Evolutionary conservation across 2,329 filamentous ascomycete species (phyloP).

Genomic region (Phoma herbarum): DNA sequence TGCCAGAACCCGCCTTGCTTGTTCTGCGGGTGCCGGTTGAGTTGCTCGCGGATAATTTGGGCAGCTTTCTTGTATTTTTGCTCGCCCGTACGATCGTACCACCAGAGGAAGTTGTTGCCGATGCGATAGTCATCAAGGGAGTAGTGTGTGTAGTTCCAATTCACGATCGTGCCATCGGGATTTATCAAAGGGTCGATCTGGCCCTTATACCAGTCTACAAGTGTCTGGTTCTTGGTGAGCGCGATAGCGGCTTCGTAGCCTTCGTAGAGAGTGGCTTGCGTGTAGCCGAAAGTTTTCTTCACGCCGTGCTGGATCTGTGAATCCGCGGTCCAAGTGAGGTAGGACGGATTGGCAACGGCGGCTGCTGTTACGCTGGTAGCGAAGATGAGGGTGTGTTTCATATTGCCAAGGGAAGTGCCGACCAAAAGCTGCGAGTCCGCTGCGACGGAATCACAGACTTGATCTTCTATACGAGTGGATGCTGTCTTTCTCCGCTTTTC

Average conservation of each 20-base stretch:
- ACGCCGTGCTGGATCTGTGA: constrained; percentile 12
- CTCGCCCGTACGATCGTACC: constrained; percentile 48
- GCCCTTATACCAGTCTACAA: constrained; percentile 53
- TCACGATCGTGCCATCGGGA: constrained; percentile 54
- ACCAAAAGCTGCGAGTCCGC: too few relatives aligned
- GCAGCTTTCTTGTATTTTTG: constrained; percentile 59
- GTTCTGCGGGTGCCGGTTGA: constrained; percentile 59
- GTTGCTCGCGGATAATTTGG: constrained; percentile 53
- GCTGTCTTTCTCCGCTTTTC: background rate
- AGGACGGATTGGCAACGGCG: constrained; percentile 12
- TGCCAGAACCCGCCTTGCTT: constrained; percentile 63
- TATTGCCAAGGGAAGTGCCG: too few relatives aligned
- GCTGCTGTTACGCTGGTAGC: constrained; percentile 11
- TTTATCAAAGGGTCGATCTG: constrained; percentile 56
- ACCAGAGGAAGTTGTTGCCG: constrained; percentile 57
- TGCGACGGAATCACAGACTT: background rate
- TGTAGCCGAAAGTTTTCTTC: constrained; percentile 13
- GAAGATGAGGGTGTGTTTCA: constrained; percentile 9
- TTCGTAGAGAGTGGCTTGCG: constrained; percentile 46
- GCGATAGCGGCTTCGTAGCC: constrained; percentile 56
- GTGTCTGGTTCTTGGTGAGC: constrained; percentile 53
- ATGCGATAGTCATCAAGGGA: constrained; percentile 60
- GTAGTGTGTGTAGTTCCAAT: constrained; percentile 57
- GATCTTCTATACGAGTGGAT: background rate
- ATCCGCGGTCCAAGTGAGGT: constrained; percentile 12